These are phyloP conservation scores for Chrysosporium queenslandicum DNA, from an alignment of 2,329 filamentous ascomycete species.

Conservation along the genomic window DNA sequence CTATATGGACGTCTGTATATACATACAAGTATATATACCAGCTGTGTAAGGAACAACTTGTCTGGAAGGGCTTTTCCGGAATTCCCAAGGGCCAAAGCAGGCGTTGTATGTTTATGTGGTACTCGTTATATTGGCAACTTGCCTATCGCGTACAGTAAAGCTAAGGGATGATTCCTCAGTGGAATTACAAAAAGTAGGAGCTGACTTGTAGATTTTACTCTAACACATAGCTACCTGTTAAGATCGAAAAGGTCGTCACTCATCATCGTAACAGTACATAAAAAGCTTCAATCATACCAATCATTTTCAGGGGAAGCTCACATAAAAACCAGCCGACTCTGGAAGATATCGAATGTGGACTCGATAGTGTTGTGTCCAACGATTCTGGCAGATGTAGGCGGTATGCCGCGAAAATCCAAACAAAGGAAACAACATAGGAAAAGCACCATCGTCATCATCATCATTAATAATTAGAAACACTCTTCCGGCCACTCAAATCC, in stretches of 20 bases:
- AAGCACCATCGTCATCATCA: neutral
- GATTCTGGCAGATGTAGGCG: neutral
- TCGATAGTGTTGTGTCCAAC: neutral
- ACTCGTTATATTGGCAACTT: no score
- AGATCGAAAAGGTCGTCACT: neutral
- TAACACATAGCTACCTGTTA: neutral
- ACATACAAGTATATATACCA: no score
- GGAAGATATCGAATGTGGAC: neutral
- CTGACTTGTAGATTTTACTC: neutral
- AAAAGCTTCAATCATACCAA: neutral
- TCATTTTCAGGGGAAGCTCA: neutral
- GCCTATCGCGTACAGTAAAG: no score
- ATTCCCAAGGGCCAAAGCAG: no score
- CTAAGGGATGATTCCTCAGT: no score
- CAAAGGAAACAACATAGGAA: neutral
- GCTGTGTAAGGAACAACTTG: no score
- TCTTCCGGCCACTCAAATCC: conserved; percentile 39
- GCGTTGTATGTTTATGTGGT: no score
- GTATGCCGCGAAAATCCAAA: neutral
- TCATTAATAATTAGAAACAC: conserved; percentile 26
- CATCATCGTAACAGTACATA: neutral
- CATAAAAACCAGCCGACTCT: neutral
- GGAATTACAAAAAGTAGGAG: neutral
- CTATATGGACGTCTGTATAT: no score
- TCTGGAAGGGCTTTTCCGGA: no score